phyloP scores from a whole-genome alignment of 768 basidiomycete genomes.

The Tylopilus felleus region DNA sequence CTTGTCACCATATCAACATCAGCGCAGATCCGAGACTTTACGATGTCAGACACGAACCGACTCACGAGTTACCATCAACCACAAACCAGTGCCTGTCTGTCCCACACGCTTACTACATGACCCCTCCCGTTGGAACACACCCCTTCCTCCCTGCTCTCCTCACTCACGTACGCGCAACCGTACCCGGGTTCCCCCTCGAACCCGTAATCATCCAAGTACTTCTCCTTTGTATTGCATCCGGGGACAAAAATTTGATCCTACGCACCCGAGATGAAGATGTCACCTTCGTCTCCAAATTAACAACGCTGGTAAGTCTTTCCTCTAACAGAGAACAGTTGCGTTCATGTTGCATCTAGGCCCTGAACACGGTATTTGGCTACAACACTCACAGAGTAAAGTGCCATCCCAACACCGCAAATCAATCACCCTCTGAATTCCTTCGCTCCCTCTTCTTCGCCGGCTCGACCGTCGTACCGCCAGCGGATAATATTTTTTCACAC shows the following conservation, averaged over 20 bases:
- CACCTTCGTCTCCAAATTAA: conserved; percentile 52
- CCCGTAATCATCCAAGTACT: conserved; percentile 62
- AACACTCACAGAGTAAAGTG: conserved; percentile 56
- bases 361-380: conserved; percentile 58
- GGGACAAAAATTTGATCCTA: conserved; percentile 61
- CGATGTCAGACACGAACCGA: no score
- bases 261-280: conserved; percentile 66
- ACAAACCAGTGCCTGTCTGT: conserved; percentile 17
- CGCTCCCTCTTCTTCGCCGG: conserved; percentile 37
- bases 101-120: conserved; percentile 5
- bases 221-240: conserved; percentile 61
- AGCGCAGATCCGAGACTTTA: conserved; percentile 1
- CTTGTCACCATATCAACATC: conserved; percentile 24
- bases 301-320: conserved; percentile 49
- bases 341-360: conserved; percentile 40
- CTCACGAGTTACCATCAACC: conserved; percentile 27
- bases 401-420: conserved; percentile 21
- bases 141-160: conserved; percentile 51
- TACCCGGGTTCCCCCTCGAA: conserved; percentile 55
- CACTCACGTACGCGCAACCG: conserved; percentile 41
- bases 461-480: conserved; percentile 15
- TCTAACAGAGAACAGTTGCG: neutral
- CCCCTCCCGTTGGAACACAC: conserved; percentile 41
- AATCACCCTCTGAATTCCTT: conserved; percentile 31
- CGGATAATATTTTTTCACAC: conserved; percentile 14